phyloP scores from a whole-genome alignment of 768 basidiomycete genomes.

The Rhizopogon rudus region DNA sequence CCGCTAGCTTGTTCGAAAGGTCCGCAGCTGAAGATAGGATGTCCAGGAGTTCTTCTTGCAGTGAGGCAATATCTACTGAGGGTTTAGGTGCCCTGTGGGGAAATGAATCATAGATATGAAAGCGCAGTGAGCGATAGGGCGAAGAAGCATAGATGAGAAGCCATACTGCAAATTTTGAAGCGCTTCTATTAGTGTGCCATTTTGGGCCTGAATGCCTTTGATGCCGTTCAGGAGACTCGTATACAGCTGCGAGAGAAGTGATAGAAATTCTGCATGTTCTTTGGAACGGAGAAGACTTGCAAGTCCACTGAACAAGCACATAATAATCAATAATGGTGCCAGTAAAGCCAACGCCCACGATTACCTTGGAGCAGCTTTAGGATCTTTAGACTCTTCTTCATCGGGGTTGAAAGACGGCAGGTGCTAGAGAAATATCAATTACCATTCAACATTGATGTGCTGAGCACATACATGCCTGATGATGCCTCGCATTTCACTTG shows the following conservation, averaged over 20 bases:
- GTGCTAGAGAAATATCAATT: constrained; percentile 34
- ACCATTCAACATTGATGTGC: background rate
- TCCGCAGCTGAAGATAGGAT: constrained; percentile 79
- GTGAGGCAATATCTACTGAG: constrained; percentile 36
- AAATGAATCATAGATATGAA: background rate
- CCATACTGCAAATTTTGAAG: constrained; percentile 43
- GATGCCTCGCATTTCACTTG: constrained; percentile 53
- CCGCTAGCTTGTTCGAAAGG: constrained; percentile 76
- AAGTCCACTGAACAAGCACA: constrained; percentile 26
- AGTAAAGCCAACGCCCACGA: constrained; percentile 3
- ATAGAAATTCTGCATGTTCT: constrained; percentile 64
- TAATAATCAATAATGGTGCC: background rate
- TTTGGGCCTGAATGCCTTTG: constrained; percentile 62
- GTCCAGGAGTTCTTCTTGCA: constrained; percentile 69
- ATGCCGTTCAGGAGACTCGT: constrained; percentile 57
- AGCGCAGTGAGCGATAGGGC: background rate
- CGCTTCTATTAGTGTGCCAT: constrained; percentile 50
- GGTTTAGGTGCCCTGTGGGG: constrained; percentile 31
- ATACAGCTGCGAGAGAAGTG: constrained; percentile 58
- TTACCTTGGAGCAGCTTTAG: constrained; percentile 26
- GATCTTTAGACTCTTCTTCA: constrained; percentile 38
- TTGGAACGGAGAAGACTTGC: constrained; percentile 58
- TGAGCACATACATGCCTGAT: constrained; percentile 51
- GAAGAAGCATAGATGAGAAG: background rate
- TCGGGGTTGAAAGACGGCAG: constrained; percentile 56